These are phyloP conservation scores for Areca catechu DNA, from an alignment of 176 grass and related monocot species.

Conservation along the genomic window DNA sequence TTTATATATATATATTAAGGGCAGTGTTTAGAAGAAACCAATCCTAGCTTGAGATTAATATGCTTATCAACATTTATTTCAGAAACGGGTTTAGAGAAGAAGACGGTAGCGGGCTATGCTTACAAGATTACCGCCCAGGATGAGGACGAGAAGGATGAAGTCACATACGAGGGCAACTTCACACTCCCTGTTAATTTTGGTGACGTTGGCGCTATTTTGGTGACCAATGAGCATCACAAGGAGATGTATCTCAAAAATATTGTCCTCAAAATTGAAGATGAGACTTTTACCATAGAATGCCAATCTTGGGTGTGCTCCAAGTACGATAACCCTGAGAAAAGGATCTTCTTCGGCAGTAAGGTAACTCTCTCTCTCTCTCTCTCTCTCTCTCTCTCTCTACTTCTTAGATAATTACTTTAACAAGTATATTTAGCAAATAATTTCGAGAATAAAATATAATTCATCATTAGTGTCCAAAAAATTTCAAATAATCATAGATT, in stretches of 20 bases:
- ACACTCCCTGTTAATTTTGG: conserved; percentile 44
- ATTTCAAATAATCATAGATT: no score
- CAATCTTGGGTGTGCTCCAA: conserved; percentile 80
- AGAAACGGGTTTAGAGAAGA: conserved; percentile 50
- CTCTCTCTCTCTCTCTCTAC: no score
- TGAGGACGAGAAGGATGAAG: background rate
- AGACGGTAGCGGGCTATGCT: conserved; percentile 30
- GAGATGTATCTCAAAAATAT: conserved; percentile 63
- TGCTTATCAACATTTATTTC: no score
- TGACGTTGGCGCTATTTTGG: conserved; percentile 43
- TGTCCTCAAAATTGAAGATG: conserved; percentile 28
- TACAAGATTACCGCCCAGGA: conserved; percentile 11
- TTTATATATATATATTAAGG: no score
- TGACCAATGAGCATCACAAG: conserved; percentile 82
- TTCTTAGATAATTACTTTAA: no score
- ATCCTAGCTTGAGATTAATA: no score
- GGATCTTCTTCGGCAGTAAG: conserved; percentile 55
- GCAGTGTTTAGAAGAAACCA: no score
- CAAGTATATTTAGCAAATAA: no score
- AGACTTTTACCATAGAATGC: conserved; percentile 30
- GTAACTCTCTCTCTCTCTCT: conserved; percentile 7
- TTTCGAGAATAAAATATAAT: no score
- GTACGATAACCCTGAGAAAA: conserved; percentile 42
- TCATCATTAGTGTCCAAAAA: no score
- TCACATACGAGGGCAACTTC: conserved; percentile 39